Percentiles rank a stretch among this genome's conserved stretches.
Conservation (phyloP, 768 basidiomycete genomes). For the Pleurotus tuber-regium region DNA sequence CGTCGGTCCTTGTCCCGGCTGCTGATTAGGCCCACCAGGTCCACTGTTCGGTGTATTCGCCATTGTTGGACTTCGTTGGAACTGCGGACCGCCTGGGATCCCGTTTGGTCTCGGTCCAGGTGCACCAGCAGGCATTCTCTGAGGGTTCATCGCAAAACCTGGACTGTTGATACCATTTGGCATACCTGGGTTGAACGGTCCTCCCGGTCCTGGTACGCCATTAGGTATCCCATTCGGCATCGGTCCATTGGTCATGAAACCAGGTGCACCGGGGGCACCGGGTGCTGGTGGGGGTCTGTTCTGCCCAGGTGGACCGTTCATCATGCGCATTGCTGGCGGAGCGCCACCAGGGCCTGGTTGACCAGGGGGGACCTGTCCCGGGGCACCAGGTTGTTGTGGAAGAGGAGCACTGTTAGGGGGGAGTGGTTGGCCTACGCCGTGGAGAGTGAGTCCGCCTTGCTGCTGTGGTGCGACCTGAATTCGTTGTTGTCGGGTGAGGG, state of each 20-base stretch:
- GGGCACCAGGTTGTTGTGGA: conserved; percentile 19
- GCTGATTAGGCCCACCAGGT: conserved; percentile 10
- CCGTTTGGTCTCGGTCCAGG: conserved; percentile 1
- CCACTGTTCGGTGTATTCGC: conserved; percentile 4
- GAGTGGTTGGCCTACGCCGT: conserved; percentile 15
- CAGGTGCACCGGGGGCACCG: background rate
- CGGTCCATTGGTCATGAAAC: conserved; percentile 1
- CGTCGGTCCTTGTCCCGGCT: conserved; percentile 8
- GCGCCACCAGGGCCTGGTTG: background rate
- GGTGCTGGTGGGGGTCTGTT: background rate
- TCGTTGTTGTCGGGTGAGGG: conserved; percentile 6
- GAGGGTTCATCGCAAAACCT: conserved; percentile 1
- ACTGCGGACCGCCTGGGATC: background rate
- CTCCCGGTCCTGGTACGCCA: background rate
- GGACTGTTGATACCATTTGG: background rate
- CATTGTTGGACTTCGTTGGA: conserved; percentile 8
- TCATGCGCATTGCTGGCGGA: conserved; percentile 1
- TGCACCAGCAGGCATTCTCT: background rate
- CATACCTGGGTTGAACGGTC: background rate
- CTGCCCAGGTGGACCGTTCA: background rate
- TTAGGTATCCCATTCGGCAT: conserved; percentile 3
- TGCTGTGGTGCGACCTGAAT: conserved; percentile 3
- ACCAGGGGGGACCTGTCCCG: conserved; percentile 7
- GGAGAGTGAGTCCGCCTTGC: conserved; percentile 3
- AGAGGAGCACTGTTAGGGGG: conserved; percentile 13